A percentile compares a stretch with the other conserved stretches of the same genome.
Conservation (phyloP, 2,329 filamentous ascomycete species). For the Neonectria ditissima region DNA sequence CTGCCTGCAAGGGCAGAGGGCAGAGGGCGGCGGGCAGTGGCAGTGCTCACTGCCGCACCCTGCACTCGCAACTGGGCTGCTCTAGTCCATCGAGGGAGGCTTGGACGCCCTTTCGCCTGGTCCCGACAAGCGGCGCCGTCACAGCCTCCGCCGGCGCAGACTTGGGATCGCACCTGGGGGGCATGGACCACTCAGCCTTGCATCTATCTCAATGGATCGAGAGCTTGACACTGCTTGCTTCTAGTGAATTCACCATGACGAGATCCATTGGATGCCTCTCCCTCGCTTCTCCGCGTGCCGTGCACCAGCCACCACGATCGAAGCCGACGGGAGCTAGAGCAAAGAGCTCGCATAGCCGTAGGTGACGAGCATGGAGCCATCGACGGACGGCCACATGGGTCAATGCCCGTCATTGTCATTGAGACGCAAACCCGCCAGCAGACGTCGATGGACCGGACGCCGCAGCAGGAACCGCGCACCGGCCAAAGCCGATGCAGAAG, state of each 20-base stretch:
- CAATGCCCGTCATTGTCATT: constrained; percentile 27
- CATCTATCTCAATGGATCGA: constrained; percentile 30
- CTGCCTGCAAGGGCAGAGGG: constrained; percentile 31
- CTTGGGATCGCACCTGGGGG: constrained; percentile 18
- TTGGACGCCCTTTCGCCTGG: constrained; percentile 28
- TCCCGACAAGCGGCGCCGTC: constrained; percentile 19
- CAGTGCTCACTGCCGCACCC: constrained; percentile 15
- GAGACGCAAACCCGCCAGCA: constrained; percentile 7
- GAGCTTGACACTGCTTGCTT: background rate
- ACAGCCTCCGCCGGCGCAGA: constrained; percentile 39
- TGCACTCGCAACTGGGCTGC: constrained; percentile 3
- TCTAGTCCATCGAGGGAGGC: constrained; percentile 41
- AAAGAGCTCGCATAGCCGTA: constrained; percentile 23
- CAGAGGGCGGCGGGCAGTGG: constrained; percentile 31
- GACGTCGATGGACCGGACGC: background rate
- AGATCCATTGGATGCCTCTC: constrained; percentile 45
- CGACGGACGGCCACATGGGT: background rate
- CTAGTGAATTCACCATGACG: constrained; percentile 6
- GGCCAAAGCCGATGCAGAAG: background rate
- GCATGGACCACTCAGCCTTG: constrained; percentile 37
- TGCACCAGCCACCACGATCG: constrained; percentile 30
- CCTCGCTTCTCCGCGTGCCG: constrained; percentile 8
- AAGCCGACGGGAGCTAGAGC: constrained; percentile 40
- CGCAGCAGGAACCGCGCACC: constrained; percentile 5
- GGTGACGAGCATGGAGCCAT: constrained; percentile 10